Base-by-base conservation (phyloP, 805 yeast genomes). In the Metschnikowia drakensbergensis region DNA sequence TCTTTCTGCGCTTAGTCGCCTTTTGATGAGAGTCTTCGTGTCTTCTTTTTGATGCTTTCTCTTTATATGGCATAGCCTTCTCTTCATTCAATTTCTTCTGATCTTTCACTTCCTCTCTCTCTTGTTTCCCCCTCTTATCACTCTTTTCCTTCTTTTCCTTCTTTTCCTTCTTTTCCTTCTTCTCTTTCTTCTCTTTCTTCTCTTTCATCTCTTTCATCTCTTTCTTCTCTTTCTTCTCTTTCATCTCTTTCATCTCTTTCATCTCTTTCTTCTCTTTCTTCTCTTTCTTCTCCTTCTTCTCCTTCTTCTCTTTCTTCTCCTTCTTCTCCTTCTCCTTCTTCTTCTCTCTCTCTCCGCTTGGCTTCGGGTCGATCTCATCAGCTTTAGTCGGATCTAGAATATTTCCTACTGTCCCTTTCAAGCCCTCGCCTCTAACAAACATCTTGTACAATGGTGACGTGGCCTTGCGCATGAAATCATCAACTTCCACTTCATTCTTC, bases 401-500 rank as follows among this genome's bases (percentile, higher is more conserved):
- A 50, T 65, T 63, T 1, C 79, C 83, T 4, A 81, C 79, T 0
- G 96, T 86, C 1, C 97, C 98, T 36, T 79, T 76, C 48, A 92
- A 67, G 1, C 94, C 86, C 55, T 86, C 92, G 0, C 98, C 99
- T 55, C 80, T 77, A 1, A 90, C 95, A 72, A 92, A 92, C 88
- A 85, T 82, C 51, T 80, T 69, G 60, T 92, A 94, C 47, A 94
- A 68, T 0, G 96, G 95, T 4, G 94, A 84, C 31, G 71, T 71
- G 2, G 75, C 68, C 58, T 77, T 76, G 2, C 81, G 68, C 44
- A 78, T 69, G 32, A 72, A 77, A 42, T 68, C 66, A 5, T 75
- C 79, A 2, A 74, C 74, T 37, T 69, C 70, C 27, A 76, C 80
- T 9, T 54, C 55, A 36, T 77, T 79, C 53, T 81, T 86, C 26